Evolutionary conservation across 306 rosid species (phyloP).

Genomic region (Castanea crenata): DNA sequence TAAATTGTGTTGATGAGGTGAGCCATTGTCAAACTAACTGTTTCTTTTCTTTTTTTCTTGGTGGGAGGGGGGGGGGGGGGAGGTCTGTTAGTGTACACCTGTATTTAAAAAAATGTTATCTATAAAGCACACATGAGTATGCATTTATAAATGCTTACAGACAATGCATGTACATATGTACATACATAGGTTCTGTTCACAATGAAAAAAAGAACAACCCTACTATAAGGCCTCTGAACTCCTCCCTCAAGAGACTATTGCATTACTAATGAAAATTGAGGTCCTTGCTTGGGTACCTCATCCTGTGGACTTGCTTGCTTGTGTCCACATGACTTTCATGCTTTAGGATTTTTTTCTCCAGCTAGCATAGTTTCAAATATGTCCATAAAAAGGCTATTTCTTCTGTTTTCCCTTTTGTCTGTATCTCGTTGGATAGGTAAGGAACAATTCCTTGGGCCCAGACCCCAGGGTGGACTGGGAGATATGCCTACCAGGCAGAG

Average conservation of each 20-base stretch:
- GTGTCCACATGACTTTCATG: background rate
- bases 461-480: no score
- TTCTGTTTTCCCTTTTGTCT: background rate
- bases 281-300: background rate
- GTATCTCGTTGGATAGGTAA: background rate
- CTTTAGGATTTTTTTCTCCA: background rate
- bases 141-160: background rate
- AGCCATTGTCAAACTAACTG: constrained; percentile 23
- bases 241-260: background rate
- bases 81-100: background rate
- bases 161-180: background rate
- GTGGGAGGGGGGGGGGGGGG: no score
- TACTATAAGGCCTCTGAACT: background rate
- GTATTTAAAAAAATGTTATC: background rate
- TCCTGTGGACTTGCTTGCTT: background rate
- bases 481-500: background rate
- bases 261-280: background rate
- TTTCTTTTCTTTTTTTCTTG: background rate
- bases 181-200: no score
- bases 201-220: no score
- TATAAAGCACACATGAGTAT: background rate
- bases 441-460: background rate
- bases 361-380: background rate
- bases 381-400: background rate
- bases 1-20: constrained; percentile 81